Evolutionary conservation across 495 filamentous ascomycete species (phyloP).

Genomic region (Hyaloscypha hepaticicola): DNA sequence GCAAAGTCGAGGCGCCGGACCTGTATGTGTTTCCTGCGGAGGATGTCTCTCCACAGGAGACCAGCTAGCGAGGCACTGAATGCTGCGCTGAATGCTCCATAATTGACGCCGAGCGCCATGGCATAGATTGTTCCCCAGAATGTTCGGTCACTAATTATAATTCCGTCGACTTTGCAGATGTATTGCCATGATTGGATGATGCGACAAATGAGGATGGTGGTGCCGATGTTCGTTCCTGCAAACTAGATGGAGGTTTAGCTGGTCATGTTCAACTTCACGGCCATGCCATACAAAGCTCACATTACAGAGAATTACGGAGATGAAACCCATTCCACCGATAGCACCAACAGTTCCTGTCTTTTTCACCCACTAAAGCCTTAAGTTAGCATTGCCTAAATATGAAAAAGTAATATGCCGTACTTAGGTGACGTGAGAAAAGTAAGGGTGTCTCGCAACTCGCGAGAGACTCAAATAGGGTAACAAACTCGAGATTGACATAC

Average conservation of each 20-base stretch:
- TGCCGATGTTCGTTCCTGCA: constrained; percentile 69
- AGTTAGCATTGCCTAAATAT: background rate
- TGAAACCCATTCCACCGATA: constrained; percentile 64
- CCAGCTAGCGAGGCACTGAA: constrained; percentile 67
- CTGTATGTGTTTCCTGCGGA: constrained; percentile 59
- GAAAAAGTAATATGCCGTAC: background rate
- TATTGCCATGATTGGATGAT: constrained; percentile 61
- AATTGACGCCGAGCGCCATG: constrained; percentile 69
- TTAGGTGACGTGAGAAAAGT: constrained; percentile 25
- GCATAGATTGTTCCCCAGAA: constrained; percentile 67
- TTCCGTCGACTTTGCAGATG: constrained; percentile 44
- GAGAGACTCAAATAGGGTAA: background rate
- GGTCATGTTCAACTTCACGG: background rate
- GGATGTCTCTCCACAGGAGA: constrained; percentile 65
- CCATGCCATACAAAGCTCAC: constrained; percentile 46
- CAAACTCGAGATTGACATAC: background rate
- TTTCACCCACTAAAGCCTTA: constrained; percentile 44
- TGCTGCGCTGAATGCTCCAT: constrained; percentile 64
- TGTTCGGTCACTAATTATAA: constrained; percentile 43
- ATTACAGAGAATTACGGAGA: constrained; percentile 67
- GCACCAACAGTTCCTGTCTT: constrained; percentile 63
- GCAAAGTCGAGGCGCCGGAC: constrained; percentile 59
- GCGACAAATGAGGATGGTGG: constrained; percentile 64
- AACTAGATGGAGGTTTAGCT: constrained; percentile 46
- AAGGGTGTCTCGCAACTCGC: background rate